Evolutionary conservation across 1,284 basidiomycete species (phyloP).

Genomic region (Apiotrichum porosum): DNA sequence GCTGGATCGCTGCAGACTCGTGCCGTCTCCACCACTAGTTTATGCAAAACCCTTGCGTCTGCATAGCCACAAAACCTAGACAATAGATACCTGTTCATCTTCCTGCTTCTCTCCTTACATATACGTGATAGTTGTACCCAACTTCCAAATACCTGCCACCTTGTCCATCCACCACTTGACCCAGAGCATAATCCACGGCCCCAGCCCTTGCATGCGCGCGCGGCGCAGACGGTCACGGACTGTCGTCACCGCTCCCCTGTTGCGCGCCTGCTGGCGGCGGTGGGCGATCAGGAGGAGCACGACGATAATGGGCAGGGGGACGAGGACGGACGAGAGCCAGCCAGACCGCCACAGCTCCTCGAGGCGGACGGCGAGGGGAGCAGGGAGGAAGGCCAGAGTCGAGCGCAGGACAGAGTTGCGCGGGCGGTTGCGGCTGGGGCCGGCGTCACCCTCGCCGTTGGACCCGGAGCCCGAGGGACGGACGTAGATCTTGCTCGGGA

Average conservation of each 20-base stretch:
- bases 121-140: conserved; percentile 46
- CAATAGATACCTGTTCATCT: no score
- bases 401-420: background rate
- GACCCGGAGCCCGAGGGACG: background rate
- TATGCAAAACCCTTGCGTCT: no score
- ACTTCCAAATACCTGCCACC: conserved; percentile 38
- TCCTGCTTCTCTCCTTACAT: no score
- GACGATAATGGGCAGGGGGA: conserved; percentile 11
- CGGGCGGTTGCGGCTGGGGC: background rate
- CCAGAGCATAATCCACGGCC: conserved; percentile 27
- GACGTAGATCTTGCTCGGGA: conserved; percentile 10
- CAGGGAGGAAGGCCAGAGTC: conserved; percentile 8
- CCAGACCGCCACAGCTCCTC: conserved; percentile 11
- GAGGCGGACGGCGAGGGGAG: conserved; percentile 4
- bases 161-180: conserved; percentile 41
- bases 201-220: conserved; percentile 9
- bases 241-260: background rate
- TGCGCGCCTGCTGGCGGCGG: conserved; percentile 6
- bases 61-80: no score
- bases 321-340: conserved; percentile 4
- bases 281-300: conserved; percentile 7
- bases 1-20: no score
- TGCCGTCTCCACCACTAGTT: no score
- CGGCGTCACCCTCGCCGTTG: background rate
- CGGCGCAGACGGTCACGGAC: conserved; percentile 15